These are phyloP conservation scores for Heliamphora pulchella DNA, from an alignment of 179 eudicot species.

Conservation along the genomic window DNA sequence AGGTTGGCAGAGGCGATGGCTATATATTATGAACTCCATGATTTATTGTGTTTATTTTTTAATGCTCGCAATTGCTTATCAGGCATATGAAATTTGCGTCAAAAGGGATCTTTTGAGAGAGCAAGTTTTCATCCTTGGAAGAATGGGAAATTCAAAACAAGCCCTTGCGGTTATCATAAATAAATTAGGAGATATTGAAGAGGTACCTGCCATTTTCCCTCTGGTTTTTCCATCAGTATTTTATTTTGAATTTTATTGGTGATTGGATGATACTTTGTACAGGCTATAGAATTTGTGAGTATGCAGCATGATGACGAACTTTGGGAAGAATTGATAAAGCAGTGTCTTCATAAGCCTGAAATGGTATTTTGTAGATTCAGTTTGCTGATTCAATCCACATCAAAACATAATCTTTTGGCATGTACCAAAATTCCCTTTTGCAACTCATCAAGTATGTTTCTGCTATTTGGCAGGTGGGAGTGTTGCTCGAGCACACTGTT, in stretches of 20 bases:
- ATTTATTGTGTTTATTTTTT: background rate
- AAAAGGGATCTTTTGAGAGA: slow-evolving; percentile 62
- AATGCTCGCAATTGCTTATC: slow-evolving; percentile 23
- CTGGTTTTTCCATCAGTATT: slow-evolving; percentile 5
- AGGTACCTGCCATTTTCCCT: slow-evolving; percentile 36
- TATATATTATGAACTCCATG: background rate
- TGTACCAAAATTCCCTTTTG: background rate
- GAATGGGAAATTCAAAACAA: slow-evolving; percentile 88
- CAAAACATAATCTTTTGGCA: background rate
- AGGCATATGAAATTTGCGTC: slow-evolving; percentile 87
- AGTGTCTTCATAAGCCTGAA: slow-evolving; percentile 79
- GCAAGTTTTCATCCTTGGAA: slow-evolving; percentile 85
- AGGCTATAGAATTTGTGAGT: slow-evolving; percentile 95
- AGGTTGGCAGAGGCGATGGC: slow-evolving; percentile 39
- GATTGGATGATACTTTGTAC: slow-evolving; percentile 24
- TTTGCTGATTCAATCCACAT: slow-evolving; percentile 9
- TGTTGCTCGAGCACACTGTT: slow-evolving; percentile 92
- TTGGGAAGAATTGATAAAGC: slow-evolving; percentile 92
- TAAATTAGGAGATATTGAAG: slow-evolving; percentile 80
- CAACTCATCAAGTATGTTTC: slow-evolving; percentile 5
- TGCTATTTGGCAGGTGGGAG: slow-evolving; percentile 65
- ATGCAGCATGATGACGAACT: slow-evolving; percentile 93
- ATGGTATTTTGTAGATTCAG: slow-evolving; percentile 46
- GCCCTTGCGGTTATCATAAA: slow-evolving; percentile 90
- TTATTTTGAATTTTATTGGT: slow-evolving; percentile 15